A percentile compares a stretch with the other conserved stretches of the same genome.
Evolutionary conservation across 2,329 filamentous ascomycete species (phyloP).

Genomic region (Gyromitra esculenta): DNA sequence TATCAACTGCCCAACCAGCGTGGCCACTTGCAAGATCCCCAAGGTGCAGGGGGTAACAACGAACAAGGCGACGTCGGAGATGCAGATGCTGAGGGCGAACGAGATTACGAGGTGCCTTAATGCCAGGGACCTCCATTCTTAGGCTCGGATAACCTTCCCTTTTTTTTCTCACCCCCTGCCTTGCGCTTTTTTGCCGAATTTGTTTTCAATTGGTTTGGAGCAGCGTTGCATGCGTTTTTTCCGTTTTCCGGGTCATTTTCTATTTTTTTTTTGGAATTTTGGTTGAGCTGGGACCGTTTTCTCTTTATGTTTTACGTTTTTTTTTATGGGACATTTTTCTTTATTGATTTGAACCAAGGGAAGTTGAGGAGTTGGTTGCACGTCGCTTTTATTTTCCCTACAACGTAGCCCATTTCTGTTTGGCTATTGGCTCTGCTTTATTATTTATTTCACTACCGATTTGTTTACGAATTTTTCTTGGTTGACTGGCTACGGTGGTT

Average conservation of each 20-base stretch:
- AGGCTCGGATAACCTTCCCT: slow-evolving; percentile 19
- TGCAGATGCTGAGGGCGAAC: slow-evolving; percentile 56
- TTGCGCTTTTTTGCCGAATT: slow-evolving; percentile 44
- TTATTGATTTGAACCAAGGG: slow-evolving; percentile 45
- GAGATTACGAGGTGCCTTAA: slow-evolving; percentile 56
- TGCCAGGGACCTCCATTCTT: slow-evolving; percentile 33
- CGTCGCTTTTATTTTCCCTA: slow-evolving; percentile 41
- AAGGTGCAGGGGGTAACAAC: slow-evolving; percentile 53
- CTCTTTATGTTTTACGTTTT: slow-evolving; percentile 36
- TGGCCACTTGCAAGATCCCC: slow-evolving; percentile 54
- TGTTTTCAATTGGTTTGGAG: slow-evolving; percentile 48
- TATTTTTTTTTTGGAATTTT: slow-evolving; percentile 45
- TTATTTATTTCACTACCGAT: slow-evolving; percentile 33
- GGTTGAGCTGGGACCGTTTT: slow-evolving; percentile 47
- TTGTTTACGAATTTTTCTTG: slow-evolving; percentile 41
- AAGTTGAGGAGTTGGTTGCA: slow-evolving; percentile 53
- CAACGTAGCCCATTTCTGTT: slow-evolving; percentile 36
- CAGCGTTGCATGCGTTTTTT: slow-evolving; percentile 43
- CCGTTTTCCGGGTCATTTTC: slow-evolving; percentile 38
- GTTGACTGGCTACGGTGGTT: slow-evolving; percentile 38
- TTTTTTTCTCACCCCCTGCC: slow-evolving; percentile 34
- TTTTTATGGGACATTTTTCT: slow-evolving; percentile 39
- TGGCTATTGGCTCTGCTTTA: slow-evolving; percentile 41
- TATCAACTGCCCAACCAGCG: slow-evolving; percentile 55
- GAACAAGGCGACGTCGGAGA: slow-evolving; percentile 55